Evolutionary conservation across 169 alveolate species (phyloP), one percentile per base, ranked within the genome.

Genomic region (Plasmodium ovale): DNA sequence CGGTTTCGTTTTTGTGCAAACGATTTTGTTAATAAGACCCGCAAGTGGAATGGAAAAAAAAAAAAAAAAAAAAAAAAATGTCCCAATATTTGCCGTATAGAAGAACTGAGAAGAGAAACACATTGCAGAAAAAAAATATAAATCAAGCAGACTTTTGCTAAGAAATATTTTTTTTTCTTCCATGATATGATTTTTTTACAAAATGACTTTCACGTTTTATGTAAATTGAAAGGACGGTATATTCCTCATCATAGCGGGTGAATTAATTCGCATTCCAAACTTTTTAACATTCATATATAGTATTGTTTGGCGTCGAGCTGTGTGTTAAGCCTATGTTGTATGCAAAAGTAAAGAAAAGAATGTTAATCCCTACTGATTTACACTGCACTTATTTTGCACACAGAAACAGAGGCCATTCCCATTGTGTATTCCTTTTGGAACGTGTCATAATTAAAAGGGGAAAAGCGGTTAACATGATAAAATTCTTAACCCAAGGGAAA

Each of bases 361-460:
- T 53, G 14, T 14, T 5, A 23, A 16, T 53, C 23, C 0, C 19
- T 9, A 21, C 19, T 53, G 33, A 53, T 35, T n/a, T n/a, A n/a
- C n/a, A n/a, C 29, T 71, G 85, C 85, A 71, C 85, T 71, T 71
- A 71, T 71, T 71, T 71, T 71, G 85, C 85, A 71, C 85, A 71
- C 60, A 71, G 31, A 53, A 29, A 56, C 21, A 31, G n/a, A 25
- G 53, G 53, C 23, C n/a, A 51, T 71, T 59, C 9, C 1, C 2
- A 9, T 59, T 10, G 3, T 59, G 37, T 59, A 25, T 59, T 59
- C n/a, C 47, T 21, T 59, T 9, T 23, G 64, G 69, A 12, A 71
- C 85, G 70, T 71, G n/a, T 27, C 42, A 42, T 19, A 67, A 27
- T 37, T 37, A 67, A 68, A 68, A 21, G 27, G 51, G 51, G 27